Base-by-base conservation (phyloP, 2,329 filamentous ascomycete genomes). In the Amauroascus niger region DNA sequence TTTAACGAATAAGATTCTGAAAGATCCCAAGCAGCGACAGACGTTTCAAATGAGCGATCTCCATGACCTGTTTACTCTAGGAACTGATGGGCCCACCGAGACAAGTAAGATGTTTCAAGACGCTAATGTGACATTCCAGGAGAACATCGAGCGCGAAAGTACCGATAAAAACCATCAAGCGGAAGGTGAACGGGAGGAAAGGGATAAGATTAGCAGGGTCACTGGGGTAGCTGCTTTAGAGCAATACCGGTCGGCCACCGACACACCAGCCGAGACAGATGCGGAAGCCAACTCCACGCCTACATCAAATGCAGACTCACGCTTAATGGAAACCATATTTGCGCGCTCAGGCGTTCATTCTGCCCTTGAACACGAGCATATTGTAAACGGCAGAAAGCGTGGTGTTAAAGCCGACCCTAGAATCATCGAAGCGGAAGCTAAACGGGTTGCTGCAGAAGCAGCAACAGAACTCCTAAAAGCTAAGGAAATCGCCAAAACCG, bases 1-100 rank as follows among this genome's bases (percentile, higher is more conserved):
- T 65, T 77, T 98, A 57, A 93, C 89, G 2, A 95, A 97, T 72
- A 97, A 97, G 68, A 90, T 98, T 6, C 70, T 98, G 49, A 90
- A 87, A 61, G 91, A 98, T 62, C 89, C 93, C 0, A 95, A 95
- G 64, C 90, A 97, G 68, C 83, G 88, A 20, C 88, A 93, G 59
- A 89, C 86, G 0, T 95, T 97, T 67, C 88, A 95, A 55, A 77
- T 95, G 63, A 86, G 84, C 55, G 90, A 97, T 63, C 72, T 98
- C 14, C 88, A 96, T 60, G 91, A 98, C 65, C 77, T 98, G 0
- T 98, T 98, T 68, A 88, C 82, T 0, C 76, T 94, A 1, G 86
- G 83, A 18, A 78, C 79, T 13, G 79, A 83, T 43, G 81, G 81
- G 0, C 80, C 81, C 30, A 93, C 88, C 0, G 87, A 95, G 67